Evolutionary conservation across 306 rosid species (phyloP).

Genomic region (Cucumis melo): DNA sequence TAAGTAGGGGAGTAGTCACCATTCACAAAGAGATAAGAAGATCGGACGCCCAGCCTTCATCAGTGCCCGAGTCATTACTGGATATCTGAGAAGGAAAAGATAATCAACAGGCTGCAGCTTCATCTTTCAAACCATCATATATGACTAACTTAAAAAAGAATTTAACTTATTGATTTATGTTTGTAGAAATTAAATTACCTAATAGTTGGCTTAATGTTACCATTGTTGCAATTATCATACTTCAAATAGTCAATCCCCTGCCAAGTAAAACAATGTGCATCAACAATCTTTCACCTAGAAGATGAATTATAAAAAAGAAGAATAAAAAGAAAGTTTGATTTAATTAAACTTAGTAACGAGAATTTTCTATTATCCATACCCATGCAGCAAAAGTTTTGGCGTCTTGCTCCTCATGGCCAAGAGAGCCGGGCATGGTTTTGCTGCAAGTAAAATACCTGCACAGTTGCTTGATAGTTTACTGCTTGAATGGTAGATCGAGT

Average conservation of each 20-base stretch:
- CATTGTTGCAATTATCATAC: constrained; percentile 81
- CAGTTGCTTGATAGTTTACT: background rate
- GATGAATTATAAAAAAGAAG: background rate
- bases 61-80: constrained; percentile 79
- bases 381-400: constrained; percentile 87
- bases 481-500: background rate
- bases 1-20: constrained; percentile 28
- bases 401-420: constrained; percentile 81
- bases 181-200: constrained; percentile 30
- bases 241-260: constrained; percentile 98
- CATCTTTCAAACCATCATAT: background rate
- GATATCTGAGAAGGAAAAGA: constrained; percentile 40
- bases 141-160: background rate
- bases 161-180: background rate
- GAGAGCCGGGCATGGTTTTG: constrained; percentile 87
- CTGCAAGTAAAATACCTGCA: constrained; percentile 84
- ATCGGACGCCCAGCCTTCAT: constrained; percentile 77
- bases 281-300: background rate
- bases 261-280: constrained; percentile 1
- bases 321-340: background rate
- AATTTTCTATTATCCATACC: constrained; percentile 27
- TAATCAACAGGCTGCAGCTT: background rate
- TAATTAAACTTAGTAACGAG: background rate
- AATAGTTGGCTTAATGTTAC: constrained; percentile 50
- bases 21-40: constrained; percentile 88